Percentiles rank a stretch among this genome's conserved stretches.
Conservation (phyloP, 1,284 basidiomycete genomes). For the Heimioporus retisporus region DNA sequence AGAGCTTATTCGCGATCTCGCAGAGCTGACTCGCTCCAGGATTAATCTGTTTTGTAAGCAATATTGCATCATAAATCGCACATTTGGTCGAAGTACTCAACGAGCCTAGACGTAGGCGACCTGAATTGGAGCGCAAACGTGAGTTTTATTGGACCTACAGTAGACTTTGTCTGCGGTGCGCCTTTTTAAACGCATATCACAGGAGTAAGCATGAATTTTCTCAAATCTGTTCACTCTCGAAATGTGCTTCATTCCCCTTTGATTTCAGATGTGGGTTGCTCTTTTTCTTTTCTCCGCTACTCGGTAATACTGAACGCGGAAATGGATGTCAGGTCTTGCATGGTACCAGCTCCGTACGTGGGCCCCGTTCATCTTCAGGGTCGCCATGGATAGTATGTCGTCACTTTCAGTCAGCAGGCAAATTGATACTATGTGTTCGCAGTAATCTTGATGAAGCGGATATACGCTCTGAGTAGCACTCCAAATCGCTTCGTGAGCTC, state of each 20-base stretch:
- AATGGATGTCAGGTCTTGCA: conserved; percentile 19
- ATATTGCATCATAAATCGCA: background rate
- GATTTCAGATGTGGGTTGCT: conserved; percentile 23
- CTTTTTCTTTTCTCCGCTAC: too few relatives aligned
- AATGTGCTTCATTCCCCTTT: background rate
- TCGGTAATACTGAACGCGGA: background rate
- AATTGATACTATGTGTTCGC: background rate
- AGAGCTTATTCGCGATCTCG: background rate
- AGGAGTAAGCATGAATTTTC: conserved; percentile 23
- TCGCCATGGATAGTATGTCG: conserved; percentile 32
- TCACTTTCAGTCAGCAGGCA: background rate
- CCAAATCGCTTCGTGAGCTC: conserved; percentile 16
- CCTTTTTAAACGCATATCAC: background rate
- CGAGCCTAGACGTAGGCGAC: conserved; percentile 13
- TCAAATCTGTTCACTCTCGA: background rate
- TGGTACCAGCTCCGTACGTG: conserved; percentile 27
- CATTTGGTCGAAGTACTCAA: conserved; percentile 9
- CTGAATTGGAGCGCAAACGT: conserved; percentile 22
- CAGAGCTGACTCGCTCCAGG: conserved; percentile 15
- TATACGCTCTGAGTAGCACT: conserved; percentile 20
- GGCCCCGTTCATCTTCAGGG: conserved; percentile 20
- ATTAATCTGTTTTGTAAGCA: conserved; percentile 21
- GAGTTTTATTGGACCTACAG: background rate
- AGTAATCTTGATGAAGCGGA: conserved; percentile 35
- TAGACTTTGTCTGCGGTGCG: background rate